Base-by-base conservation (phyloP, 2,329 filamentous ascomycete species). In the Talaromyces sp. region DNA sequence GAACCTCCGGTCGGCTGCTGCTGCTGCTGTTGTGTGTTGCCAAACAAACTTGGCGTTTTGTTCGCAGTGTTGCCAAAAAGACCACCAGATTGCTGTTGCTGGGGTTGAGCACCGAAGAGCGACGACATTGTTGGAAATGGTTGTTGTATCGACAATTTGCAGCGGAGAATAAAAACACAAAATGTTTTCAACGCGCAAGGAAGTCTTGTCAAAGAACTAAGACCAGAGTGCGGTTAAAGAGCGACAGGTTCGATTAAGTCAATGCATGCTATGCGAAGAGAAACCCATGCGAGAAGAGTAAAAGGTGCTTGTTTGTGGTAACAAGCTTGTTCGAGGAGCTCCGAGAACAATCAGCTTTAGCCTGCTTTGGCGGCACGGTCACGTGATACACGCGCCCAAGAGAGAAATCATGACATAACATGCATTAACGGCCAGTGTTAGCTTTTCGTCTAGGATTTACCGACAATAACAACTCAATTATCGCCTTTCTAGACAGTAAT, bases 41-140 rank as follows among this genome's bases (percentile, higher is more conserved):
- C 76, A 73, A 81, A 81, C 62, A 70, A 65, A 61, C 70, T 73
- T 7, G 60, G 31, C 30, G 72, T 68, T 59, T 75, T 78, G 57
- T 69, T 70, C 16, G 72, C 69, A 18, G 69, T 65, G 59, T 74
- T 73, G 6, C 55, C 57, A 56, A 77, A 75, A 14, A 73, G 64
- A 12, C 71, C 67, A 36, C 69, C 69, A 47, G 65, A 58, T 53
- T 60, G 58, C 30, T 66, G 69, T 54, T 68, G 59, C 57, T 68
- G 65, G 36, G 57, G 34, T 51, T 63, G 61, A n/a, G 59, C 67
- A 57, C 71, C 75, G 64, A 79, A 79, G 16, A 79, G 71, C 60
- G 77, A 78, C 74, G 77, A 78, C 74, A 76, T 78, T 59, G 56
- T 67, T 64, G 51, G 12, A 40, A 56, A 34, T 60, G 31, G n/a